These are phyloP conservation scores for Cicer pinnatifidum DNA, from an alignment of 306 rosid species.

Conservation along the genomic window DNA sequence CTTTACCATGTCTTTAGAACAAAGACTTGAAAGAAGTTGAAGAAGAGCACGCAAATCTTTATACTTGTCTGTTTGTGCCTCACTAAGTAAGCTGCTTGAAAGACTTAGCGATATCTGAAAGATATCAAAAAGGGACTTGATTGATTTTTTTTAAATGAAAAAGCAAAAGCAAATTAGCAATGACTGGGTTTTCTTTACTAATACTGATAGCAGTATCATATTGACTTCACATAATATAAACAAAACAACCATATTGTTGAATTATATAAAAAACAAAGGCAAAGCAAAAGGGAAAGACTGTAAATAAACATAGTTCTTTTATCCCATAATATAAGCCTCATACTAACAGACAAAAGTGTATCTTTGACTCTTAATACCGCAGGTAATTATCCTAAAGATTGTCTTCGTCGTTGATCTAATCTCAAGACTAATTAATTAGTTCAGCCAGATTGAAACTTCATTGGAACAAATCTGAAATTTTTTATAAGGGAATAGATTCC, in stretches of 20 bases:
- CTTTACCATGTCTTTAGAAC: slow-evolving; percentile 89
- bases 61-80: slow-evolving; percentile 84
- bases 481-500: background rate
- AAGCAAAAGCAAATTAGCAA: slow-evolving; percentile 29
- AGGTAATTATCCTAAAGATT: slow-evolving; percentile 12
- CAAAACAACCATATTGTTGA: slow-evolving; percentile 12
- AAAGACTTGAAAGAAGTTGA: slow-evolving; percentile 91
- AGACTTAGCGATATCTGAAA: slow-evolving; percentile 81
- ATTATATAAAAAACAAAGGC: slow-evolving; percentile 3
- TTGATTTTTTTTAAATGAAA: slow-evolving; percentile 29
- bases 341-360: background rate
- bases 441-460: slow-evolving; percentile 31
- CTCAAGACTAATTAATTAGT: slow-evolving; percentile 21
- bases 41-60: slow-evolving; percentile 97
- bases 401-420: slow-evolving; percentile 17
- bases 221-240: slow-evolving; percentile 30
- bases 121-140: slow-evolving; percentile 39
- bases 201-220: slow-evolving; percentile 21
- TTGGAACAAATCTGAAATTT: background rate
- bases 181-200: slow-evolving; percentile 17
- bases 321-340: slow-evolving; percentile 14
- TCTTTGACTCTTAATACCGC: background rate
- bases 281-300: slow-evolving; percentile 18
- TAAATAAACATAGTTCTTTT: slow-evolving; percentile 1
- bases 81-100: slow-evolving; percentile 78